Evolutionary conservation across 2,329 filamentous ascomycete species (phyloP).

Genomic region (Tolypocladium pustulatum): DNA sequence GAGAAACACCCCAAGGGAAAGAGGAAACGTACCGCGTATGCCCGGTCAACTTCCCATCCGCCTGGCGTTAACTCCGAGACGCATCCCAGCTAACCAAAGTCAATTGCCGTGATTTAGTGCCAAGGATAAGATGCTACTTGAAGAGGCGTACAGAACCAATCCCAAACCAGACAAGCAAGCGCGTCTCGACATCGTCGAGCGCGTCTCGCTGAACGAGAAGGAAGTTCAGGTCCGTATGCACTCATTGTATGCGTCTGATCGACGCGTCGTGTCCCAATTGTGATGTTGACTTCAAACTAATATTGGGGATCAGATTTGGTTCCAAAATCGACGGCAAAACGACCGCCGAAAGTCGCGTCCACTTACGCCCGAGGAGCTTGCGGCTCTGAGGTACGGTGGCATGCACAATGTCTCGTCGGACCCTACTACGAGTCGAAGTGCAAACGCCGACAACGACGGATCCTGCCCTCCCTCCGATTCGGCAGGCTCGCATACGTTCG

Average conservation of each 20-base stretch:
- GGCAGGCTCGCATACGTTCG: conserved; percentile 11
- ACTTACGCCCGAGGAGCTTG: conserved; percentile 66
- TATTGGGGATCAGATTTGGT: conserved; percentile 69
- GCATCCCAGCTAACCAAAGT: conserved; percentile 7
- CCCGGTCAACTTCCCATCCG: conserved; percentile 6
- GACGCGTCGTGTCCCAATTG: background rate
- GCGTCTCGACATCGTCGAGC: conserved; percentile 72
- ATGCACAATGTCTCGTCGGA: conserved; percentile 42
- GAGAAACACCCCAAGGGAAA: conserved; percentile 47
- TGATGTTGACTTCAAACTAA: conserved; percentile 6
- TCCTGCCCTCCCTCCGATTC: conserved; percentile 16
- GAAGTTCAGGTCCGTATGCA: conserved; percentile 75
- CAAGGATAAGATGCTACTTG: conserved; percentile 80
- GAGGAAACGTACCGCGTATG: conserved; percentile 54
- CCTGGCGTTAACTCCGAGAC: background rate
- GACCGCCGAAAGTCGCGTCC: conserved; percentile 82
- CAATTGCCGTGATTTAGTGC: conserved; percentile 41
- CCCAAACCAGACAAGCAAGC: conserved; percentile 86
- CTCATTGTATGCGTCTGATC: background rate
- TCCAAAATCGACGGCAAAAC: conserved; percentile 90
- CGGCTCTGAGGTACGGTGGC: conserved; percentile 44
- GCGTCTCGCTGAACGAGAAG: conserved; percentile 84
- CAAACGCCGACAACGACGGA: conserved; percentile 15
- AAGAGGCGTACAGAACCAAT: conserved; percentile 74
- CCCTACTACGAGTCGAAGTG: conserved; percentile 18